A percentile compares a stretch with the other conserved stretches of the same genome.
These are phyloP conservation scores for Caryopteris hybrid DNA, from an alignment of 305 asterid genomes.

Conservation along the genomic window DNA sequence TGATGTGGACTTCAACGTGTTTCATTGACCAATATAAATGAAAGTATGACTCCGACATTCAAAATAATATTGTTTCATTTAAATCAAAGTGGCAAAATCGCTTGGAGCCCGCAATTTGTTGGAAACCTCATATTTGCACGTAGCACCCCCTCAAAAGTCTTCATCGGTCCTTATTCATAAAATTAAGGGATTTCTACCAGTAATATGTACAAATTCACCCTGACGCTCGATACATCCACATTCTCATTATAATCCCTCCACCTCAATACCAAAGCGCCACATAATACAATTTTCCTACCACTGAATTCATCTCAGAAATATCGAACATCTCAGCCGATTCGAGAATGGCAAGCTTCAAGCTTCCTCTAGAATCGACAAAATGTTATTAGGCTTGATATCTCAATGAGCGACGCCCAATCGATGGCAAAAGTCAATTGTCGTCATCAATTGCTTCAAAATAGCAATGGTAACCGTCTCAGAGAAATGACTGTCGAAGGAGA, in stretches of 20 bases:
- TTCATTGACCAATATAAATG: too few species aligned
- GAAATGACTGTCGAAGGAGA: conserved; percentile 37
- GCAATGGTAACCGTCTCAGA: conserved; percentile 45
- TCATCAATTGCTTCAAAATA: conserved; percentile 33
- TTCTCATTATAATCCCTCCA: conserved; percentile 74
- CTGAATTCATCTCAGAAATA: conserved; percentile 56
- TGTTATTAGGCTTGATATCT: conserved; percentile 78
- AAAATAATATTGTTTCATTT: too few species aligned
- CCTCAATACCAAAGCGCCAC: conserved; percentile 82
- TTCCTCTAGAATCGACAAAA: conserved; percentile 53
- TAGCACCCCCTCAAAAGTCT: conserved; percentile 75
- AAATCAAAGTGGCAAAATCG: too few species aligned
- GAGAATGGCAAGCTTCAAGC: conserved; percentile 72
- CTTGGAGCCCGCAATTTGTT: too few species aligned
- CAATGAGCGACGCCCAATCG: conserved; percentile 62
- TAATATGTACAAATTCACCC: conserved; percentile 78
- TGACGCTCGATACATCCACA: conserved; percentile 93
- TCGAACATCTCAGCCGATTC: conserved; percentile 87
- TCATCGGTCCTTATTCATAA: conserved; percentile 68
- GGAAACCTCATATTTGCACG: conserved; percentile 83
- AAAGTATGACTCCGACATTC: too few species aligned
- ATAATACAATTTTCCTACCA: conserved; percentile 88
- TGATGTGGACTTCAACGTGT: too few species aligned
- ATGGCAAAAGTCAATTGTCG: conserved; percentile 56
- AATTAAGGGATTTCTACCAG: conserved; percentile 83